Evolutionary conservation across 805 yeast species (phyloP), one percentile per base, ranked within the genome.

Genomic region (Barnettozyma salicaria): DNA sequence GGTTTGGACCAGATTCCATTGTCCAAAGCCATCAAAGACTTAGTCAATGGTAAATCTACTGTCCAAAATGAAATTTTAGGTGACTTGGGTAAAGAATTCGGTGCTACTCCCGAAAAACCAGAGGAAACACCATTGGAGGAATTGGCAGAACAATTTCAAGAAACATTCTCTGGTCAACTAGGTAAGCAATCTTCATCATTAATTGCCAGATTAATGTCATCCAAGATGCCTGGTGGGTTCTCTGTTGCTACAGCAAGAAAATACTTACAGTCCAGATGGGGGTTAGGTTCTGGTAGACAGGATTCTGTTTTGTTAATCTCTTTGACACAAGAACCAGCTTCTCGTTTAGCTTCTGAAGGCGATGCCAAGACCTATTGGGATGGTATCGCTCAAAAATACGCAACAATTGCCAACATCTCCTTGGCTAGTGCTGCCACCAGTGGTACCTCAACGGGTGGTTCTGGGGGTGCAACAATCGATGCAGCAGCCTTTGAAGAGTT

Each of bases 181-280:
- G 99, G 99, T 61, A 92, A 92, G 64, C 95, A 89, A 56, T 82
- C 97, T 2, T 67, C 88, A 26, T 82, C 96, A 20, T 74, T 92
- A 55, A 71, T 90, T 46, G 85, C 95, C 45, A 81, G 97, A 67
- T 73, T 92, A 57, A 83, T 89, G 70, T 80, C 97, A 9, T 82
- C 97, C 20, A 92, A 92, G 70, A 92, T 92, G 97, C 97, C 99
- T 37, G 99, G 99, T 74, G 99, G 99, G 16, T 92, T 90, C 66
- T 83, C 95, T 32, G 80, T 90, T 52, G 81, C 96, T 44, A 70
- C 75, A 47, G 95, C 96, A 36, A 82, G 97, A 72, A 87, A 89
- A 63, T 85, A 92, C 67, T 76, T 92, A 61, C 89, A 84, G 67
- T 59, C 89, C 30, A 78, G 90, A 63, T 92, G 85, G 85, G 98